These are phyloP conservation scores for Phytophthora cryptogea DNA, from an alignment of 352 stramenopile genomes.

Conservation along the genomic window DNA sequence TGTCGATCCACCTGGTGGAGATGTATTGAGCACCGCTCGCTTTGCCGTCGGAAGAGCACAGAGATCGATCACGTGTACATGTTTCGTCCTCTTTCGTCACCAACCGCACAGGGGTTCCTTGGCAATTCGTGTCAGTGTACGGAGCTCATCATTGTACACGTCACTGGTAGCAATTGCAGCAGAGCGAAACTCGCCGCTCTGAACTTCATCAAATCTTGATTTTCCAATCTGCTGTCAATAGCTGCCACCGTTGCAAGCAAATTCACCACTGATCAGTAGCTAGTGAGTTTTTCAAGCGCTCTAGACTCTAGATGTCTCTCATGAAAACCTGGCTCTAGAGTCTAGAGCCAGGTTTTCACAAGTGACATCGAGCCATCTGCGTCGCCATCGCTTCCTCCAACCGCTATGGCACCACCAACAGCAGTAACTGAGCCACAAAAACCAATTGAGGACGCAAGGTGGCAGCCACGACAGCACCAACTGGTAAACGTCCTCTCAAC, in stretches of 20 bases:
- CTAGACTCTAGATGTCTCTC: too few relatives aligned
- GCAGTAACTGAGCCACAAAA: background rate
- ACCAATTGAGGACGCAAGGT: background rate
- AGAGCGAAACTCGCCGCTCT: background rate
- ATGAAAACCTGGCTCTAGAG: too few relatives aligned
- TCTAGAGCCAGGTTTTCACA: conserved; percentile 6
- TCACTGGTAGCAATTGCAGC: background rate
- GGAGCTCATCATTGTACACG: conserved; percentile 3
- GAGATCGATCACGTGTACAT: conserved; percentile 1
- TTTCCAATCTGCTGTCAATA: background rate
- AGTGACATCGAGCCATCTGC: conserved; percentile 8
- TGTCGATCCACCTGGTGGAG: background rate
- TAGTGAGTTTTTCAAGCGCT: background rate
- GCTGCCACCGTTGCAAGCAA: background rate
- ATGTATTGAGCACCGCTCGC: background rate
- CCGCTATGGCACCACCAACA: background rate
- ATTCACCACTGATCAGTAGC: conserved; percentile 3
- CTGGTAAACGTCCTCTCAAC: conserved; percentile 1
- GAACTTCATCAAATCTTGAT: background rate
- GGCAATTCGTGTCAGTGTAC: conserved; percentile 14
- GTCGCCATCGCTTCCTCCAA: conserved; percentile 3
- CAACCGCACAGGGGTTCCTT: conserved; percentile 6
- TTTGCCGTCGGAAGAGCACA: background rate
- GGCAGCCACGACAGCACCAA: conserved; percentile 7
- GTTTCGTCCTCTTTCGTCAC: background rate